phyloP scores from a whole-genome alignment of 192 early-diverging fungal species.

The Rhizophlyctis rosea region DNA sequence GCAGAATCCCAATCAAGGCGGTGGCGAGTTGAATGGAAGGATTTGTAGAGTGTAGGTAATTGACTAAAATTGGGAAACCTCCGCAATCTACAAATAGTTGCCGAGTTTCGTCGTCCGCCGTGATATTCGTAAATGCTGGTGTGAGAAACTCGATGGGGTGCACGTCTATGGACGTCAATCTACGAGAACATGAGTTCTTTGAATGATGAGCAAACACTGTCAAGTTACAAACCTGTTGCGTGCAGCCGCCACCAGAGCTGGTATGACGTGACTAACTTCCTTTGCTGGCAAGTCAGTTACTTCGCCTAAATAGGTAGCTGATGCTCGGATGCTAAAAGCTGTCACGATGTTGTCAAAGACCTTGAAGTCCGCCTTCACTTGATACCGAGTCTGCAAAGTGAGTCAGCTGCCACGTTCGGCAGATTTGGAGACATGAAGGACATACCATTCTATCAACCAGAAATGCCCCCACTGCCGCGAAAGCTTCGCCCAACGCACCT shows the following conservation, averaged over 20 bases:
- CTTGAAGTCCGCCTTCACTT: not conserved
- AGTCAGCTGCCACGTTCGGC: not conserved
- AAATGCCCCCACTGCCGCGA: constrained; percentile 6
- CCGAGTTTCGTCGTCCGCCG: constrained; percentile 1
- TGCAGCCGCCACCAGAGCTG: constrained; percentile 3
- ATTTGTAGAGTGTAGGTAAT: too few species aligned
- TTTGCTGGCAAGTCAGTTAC: not conserved
- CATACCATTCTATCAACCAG: constrained; percentile 12
- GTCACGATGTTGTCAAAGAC: constrained; percentile 11
- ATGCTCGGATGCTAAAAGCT: constrained; percentile 2
- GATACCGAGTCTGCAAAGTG: not conserved
- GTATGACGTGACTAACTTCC: constrained; percentile 9
- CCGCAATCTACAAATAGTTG: constrained; percentile 2
- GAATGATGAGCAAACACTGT: not conserved
- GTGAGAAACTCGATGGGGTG: constrained; percentile 11
- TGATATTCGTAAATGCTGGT: constrained; percentile 8
- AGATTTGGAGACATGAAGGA: not conserved
- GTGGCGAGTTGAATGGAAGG: not conserved
- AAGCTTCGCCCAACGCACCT: constrained; percentile 11
- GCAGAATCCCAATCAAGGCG: constrained; percentile 4
- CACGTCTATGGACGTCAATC: constrained; percentile 5
- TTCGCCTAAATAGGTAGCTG: constrained; percentile 13
- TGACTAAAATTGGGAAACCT: too few species aligned
- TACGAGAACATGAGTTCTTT: not conserved
- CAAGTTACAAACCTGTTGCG: constrained; percentile 1